Conservation (phyloP, 2,329 filamentous ascomycete genomes). For the Ceratocystis ficicola region DNA sequence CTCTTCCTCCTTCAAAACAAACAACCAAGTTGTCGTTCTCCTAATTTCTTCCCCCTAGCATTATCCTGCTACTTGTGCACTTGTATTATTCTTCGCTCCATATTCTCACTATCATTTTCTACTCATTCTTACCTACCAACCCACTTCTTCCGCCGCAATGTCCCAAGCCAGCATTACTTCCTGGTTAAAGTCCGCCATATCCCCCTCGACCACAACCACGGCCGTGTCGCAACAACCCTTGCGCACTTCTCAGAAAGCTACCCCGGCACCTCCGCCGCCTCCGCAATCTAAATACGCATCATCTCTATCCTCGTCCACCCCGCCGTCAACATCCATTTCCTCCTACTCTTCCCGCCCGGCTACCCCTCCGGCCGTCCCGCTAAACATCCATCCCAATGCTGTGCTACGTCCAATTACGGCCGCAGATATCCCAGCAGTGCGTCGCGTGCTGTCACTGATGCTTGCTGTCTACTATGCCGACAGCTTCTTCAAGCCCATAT, state of each 20-base stretch:
- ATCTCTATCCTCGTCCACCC: constrained; percentile 21
- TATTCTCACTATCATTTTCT: background rate
- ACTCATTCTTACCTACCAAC: background rate
- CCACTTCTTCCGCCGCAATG: constrained; percentile 28
- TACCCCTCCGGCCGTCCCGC: constrained; percentile 23
- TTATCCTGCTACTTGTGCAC: background rate
- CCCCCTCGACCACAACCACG: constrained; percentile 28
- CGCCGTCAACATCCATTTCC: constrained; percentile 20
- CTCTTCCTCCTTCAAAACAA: background rate
- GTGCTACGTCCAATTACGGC: constrained; percentile 40
- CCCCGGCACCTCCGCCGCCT: constrained; percentile 23
- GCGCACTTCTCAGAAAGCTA: constrained; percentile 25
- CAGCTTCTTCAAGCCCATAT: constrained; percentile 47
- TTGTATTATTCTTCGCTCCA: background rate
- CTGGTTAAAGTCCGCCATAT: constrained; percentile 40
- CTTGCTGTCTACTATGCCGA: constrained; percentile 53
- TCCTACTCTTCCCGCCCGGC: constrained; percentile 23
- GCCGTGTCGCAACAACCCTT: constrained; percentile 22
- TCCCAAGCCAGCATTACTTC: constrained; percentile 49
- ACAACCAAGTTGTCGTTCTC: background rate
- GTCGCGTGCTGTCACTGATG: constrained; percentile 52
- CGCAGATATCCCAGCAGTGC: constrained; percentile 45
- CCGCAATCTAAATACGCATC: constrained; percentile 24
- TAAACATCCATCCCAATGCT: constrained; percentile 37
- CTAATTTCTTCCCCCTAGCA: background rate